Percentiles rank a stretch among this genome's conserved stretches.
These are phyloP conservation scores for Miscanthus sacchariflorus DNA, from an alignment of 202 grass and related monocot species.

Conservation along the genomic window DNA sequence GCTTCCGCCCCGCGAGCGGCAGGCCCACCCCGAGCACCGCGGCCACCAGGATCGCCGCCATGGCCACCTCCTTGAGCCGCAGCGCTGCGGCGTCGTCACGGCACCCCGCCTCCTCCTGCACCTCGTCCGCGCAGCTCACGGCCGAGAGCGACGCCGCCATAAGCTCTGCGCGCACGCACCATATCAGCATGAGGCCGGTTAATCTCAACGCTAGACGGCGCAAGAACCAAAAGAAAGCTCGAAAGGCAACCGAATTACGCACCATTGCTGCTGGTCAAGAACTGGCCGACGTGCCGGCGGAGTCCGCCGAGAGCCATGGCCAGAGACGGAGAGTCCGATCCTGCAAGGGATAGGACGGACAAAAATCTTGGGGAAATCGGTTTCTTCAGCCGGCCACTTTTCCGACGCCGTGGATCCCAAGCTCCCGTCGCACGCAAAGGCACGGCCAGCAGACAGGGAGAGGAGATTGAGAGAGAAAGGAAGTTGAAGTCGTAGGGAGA, in stretches of 20 bases:
- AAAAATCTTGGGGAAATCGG: conserved; percentile 7
- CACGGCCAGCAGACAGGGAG: neutral
- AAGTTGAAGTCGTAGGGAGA: conserved; percentile 1
- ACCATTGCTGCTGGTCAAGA: conserved; percentile 42
- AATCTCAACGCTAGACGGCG: neutral
- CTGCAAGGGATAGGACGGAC: neutral
- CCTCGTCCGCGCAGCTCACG: conserved; percentile 54
- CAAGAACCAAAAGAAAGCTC: neutral
- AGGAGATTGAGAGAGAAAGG: neutral
- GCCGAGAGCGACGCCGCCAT: conserved; percentile 58
- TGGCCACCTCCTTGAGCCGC: conserved; percentile 65
- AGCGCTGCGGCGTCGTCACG: conserved; percentile 60
- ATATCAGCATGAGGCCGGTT: neutral
- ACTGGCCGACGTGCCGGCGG: conserved; percentile 32
- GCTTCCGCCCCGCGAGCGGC: conserved; percentile 72
- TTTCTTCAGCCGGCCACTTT: neutral
- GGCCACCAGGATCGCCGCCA: conserved; percentile 60
- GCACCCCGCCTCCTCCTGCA: conserved; percentile 46
- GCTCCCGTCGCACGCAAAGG: conserved; percentile 39
- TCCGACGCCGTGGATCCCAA: conserved; percentile 29
- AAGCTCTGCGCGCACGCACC: conserved; percentile 8
- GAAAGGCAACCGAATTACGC: neutral
- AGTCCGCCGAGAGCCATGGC: conserved; percentile 36
- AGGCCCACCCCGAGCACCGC: conserved; percentile 66
- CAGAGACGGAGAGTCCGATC: conserved; percentile 7